Evolutionary conservation across 208 protist species (phyloP).

Genomic region (Herpetomonas tarakana): DNA sequence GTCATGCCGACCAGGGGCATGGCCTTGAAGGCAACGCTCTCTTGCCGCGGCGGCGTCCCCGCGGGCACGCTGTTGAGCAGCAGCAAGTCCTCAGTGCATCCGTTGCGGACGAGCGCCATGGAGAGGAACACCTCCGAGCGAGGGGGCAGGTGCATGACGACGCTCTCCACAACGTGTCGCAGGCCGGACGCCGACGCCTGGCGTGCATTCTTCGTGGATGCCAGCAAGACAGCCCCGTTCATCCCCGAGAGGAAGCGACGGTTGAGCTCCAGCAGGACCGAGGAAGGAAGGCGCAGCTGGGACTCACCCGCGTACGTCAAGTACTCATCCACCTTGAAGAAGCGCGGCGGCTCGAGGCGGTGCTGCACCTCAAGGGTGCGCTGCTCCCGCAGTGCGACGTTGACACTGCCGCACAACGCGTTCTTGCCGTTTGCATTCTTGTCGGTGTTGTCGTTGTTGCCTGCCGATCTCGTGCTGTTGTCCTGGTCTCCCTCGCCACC

Average conservation of each 20-base stretch:
- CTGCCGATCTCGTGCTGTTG: constrained; percentile 9
- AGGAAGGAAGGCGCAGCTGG: constrained; percentile 26
- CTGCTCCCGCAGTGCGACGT: constrained; percentile 12
- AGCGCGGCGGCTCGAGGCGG: constrained; percentile 27
- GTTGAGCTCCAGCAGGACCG: constrained; percentile 38
- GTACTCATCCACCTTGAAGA: constrained; percentile 67
- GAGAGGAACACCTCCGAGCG: constrained; percentile 42
- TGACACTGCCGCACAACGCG: constrained; percentile 1
- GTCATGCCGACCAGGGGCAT: constrained; percentile 34
- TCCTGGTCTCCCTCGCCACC: too few species aligned
- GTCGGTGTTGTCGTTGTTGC: constrained; percentile 3
- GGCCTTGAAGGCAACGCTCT: constrained; percentile 29
- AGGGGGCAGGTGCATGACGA: constrained; percentile 26
- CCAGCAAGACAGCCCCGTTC: constrained; percentile 56
- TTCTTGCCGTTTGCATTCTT: neutral
- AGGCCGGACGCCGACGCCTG: constrained; percentile 25
- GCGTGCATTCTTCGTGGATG: constrained; percentile 29
- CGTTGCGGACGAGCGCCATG: constrained; percentile 30
- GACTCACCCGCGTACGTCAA: constrained; percentile 23
- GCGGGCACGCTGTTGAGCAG: neutral
- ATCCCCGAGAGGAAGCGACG: constrained; percentile 52
- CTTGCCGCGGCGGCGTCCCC: constrained; percentile 6
- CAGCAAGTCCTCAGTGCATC: constrained; percentile 49
- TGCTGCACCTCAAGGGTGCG: constrained; percentile 38
- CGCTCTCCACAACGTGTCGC: constrained; percentile 35